Evolutionary conservation across 176 grass and related monocot species (phyloP), one percentile per base, ranked within the genome.

Genomic region (Triticum urartu): DNA sequence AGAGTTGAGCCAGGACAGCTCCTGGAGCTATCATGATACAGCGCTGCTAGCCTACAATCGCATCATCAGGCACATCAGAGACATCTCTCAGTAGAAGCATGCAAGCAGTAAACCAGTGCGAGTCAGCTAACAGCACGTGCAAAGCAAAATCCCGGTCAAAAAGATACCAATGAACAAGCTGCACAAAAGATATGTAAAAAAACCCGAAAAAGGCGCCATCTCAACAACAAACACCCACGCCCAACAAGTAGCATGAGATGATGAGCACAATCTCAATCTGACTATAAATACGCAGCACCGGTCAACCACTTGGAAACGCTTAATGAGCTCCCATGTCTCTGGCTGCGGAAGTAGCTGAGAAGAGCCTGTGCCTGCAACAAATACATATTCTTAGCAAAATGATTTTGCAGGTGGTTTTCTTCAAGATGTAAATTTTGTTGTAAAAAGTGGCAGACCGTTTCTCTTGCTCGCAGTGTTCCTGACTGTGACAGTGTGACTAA

Each of bases 391-490:
- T 33, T 7, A 77, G 8, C 47, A 56, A 56, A 54, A 18, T 3
- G 7, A 30, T 42, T 40, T 42, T 11, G 9, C 47, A 32, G 3
- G 18, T 20, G 18, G 30, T 76, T 52, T 73, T 17, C 14, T 77
- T 77, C 73, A 56, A 18, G 24, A 10, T 20, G 7, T 20, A 20
- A 18, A 9, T 28, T 50, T 48, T 4, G 10, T 32, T 30, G 28
- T 20, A 32, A 1, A 1, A 76, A 76, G 73, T 33, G 45, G 24
- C 73, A 6, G 9, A 95, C 95, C 93, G 94, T 98, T 66, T 98
- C 95, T 92, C 89, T 93, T 87, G 93, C 93, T 68, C 95, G 91
- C 52, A 89, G 63, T 5, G 95, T 98, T 45, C 95, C 93, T 25
- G 95, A 98, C 71, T 92, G 93, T 24, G 91, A 95, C 62, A 98